A percentile compares a stretch with the other conserved stretches of the same genome.
These are phyloP conservation scores for Sugiyamaella novakii DNA, from an alignment of 1,139 yeast genomes.

Conservation along the genomic window DNA sequence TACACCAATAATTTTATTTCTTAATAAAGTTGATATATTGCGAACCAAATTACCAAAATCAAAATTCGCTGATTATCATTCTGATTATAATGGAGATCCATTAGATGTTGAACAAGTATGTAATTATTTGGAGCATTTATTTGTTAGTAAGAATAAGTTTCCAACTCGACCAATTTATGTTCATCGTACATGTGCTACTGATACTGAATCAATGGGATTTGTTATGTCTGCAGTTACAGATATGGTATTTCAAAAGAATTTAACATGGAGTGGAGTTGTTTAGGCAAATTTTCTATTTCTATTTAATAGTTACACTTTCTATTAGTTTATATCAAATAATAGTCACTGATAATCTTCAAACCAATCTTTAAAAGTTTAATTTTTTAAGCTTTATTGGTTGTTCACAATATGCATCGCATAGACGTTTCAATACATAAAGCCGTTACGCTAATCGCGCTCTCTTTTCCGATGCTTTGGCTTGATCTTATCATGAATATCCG, in stretches of 20 bases:
- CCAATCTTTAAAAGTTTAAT: too few relatives aligned
- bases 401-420: too few relatives aligned
- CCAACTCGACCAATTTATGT: slow-evolving; percentile 72
- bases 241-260: slow-evolving; percentile 78
- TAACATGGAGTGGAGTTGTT: slow-evolving; percentile 80
- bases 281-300: too few relatives aligned
- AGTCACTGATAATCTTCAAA: too few relatives aligned
- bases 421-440: too few relatives aligned
- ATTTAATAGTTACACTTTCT: too few relatives aligned
- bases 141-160: slow-evolving; percentile 52
- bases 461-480: too few relatives aligned
- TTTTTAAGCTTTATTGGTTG: too few relatives aligned
- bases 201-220: slow-evolving; percentile 81
- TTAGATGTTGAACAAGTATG: slow-evolving; percentile 32
- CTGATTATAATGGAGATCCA: slow-evolving; percentile 32
- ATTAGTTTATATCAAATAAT: too few relatives aligned
- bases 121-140: slow-evolving; percentile 33
- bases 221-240: slow-evolving; percentile 93
- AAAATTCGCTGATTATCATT: slow-evolving; percentile 41
- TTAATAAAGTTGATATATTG: slow-evolving; percentile 85
- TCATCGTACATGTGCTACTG: slow-evolving; percentile 96
- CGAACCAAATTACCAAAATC: slow-evolving; percentile 66
- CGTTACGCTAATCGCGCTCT: too few relatives aligned
- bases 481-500: too few relatives aligned
- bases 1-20: slow-evolving; percentile 85